Evolutionary conservation across 441 rosid genomes (phyloP), one percentile per base, ranked within the genome.

Genomic region (Erysimum pusillum): DNA sequence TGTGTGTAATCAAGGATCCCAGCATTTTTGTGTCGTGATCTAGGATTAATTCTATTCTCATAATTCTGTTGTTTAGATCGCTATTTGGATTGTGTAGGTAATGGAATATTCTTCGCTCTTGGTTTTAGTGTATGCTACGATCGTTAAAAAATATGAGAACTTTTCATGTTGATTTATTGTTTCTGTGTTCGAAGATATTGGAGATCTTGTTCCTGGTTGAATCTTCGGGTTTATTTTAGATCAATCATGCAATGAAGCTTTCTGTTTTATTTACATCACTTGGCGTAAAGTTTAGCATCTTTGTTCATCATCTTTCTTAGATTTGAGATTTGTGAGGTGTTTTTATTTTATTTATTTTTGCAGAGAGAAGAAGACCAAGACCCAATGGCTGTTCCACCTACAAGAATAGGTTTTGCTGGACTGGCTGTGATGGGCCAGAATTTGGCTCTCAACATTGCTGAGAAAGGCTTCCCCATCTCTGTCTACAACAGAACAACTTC

Each of bases 381-480:
- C 86, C 1, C 25, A 65, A 73, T 85, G 64, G 85, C 91, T 6
- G 74, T 79, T 56, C 52, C 72, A 57, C 91, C 81, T 22, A 88
- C 97, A 2, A 90, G 98, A 81, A 89, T 94, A 32, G 99, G 99
- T 67, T 81, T 94, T 58, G 99, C 99, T 67, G 99, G 97, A 74
- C 84, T 94, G 1, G 99, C 97, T 31, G 99, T 92, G 57, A 94
- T 94, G 99, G 99, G 99, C 66, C 99, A 94, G 79, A 94, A 94
- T 82, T 81, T 94, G 36, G 97, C 97, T 52, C 93, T 94, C 72
- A 94, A 91, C 84, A 91, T 93, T 41, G 98, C 98, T 0, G 91
- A 91, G 84, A 93, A 94, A 89, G 98, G 98, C 77, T 94, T 94
- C 80, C 90, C 99, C 13, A 94, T 94, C 82, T 94, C 99, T 54